Base-by-base conservation (phyloP, 2,329 filamentous ascomycete species). In the Shiraia sp. region DNA sequence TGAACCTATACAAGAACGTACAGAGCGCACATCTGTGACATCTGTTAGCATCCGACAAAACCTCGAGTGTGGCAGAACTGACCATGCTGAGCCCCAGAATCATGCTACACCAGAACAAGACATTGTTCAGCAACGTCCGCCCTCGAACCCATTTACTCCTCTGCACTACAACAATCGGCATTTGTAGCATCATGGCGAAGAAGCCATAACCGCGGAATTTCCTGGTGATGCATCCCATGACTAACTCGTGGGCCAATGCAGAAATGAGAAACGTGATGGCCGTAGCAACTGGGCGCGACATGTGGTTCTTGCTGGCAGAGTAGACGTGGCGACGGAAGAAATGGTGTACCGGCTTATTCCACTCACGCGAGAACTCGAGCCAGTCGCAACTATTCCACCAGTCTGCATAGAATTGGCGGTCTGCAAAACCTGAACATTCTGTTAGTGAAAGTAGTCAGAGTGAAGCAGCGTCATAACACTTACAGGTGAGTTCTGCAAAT, bases 161-260 rank as follows among this genome's bases (percentile, higher is more conserved):
- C 75, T 97, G 93, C 22, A 97, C 74, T 68, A 91, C 82, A n/a
- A 97, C 88, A 54, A 97, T 93, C 1, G 93, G 93, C 55, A 97
- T 79, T 76, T 99, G 93, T 49, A 95, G 74, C 93, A 99, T 97
- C 83, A 96, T 93, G 49, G 89, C 87, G 14, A 95, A 63, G 65
- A 96, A 95, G 8, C 92, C 93, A 64, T 97, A 99, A 10, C 93
- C 93, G 26, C 93, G 78, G 32, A 97, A 77, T 75, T 99, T 97
- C 77, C 96, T 92, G 17, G 91, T 96, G 66, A 99, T 97, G 69
- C 92, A 97, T 6, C 88, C 90, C 88, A 99, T 95, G 60, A 99
- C 88, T 42, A 99, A 80, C 71, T 99, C 93, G 66, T 97, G 93
- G 12, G 90, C 90, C 15, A 95, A 65, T 25, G 93, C 89, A 45